Evolutionary conservation across 2,329 filamentous ascomycete genomes (phyloP).

Genomic region (Aspergillus novofumigatus): DNA sequence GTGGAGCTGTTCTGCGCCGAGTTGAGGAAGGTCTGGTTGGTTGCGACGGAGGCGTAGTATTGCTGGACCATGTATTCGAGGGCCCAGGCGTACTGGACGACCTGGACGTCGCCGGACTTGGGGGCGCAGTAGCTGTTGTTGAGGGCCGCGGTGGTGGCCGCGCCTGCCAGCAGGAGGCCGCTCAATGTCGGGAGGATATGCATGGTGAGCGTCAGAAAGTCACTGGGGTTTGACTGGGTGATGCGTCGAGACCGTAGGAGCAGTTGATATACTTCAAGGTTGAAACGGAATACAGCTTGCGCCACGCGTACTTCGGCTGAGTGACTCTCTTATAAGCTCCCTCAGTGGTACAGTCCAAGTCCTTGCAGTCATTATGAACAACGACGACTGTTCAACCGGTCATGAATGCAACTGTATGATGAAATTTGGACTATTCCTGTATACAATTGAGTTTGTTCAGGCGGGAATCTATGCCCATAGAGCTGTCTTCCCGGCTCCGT

Average conservation of each 20-base stretch:
- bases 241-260: neutral
- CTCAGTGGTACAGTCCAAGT: neutral
- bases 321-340: constrained; percentile 9
- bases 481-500: constrained; percentile 7
- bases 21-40: constrained; percentile 22
- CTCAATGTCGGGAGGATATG: constrained; percentile 15
- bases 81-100: constrained; percentile 21
- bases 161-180: constrained; percentile 19
- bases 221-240: neutral
- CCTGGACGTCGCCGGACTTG: constrained; percentile 15
- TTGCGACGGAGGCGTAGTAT: constrained; percentile 19
- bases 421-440: constrained; percentile 8
- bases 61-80: constrained; percentile 20
- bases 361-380: neutral
- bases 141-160: constrained; percentile 10
- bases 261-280: neutral
- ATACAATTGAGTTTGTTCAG: neutral
- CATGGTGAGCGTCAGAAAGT: constrained; percentile 9
- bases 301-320: neutral
- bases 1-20: constrained; percentile 16
- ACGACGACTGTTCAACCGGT: neutral
- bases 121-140: constrained; percentile 17
- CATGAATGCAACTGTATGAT: constrained; percentile 18
- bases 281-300: neutral
- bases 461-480: neutral